Conservation (phyloP, 176 grass and related monocot species). For the Puccinellia tenuiflora region DNA sequence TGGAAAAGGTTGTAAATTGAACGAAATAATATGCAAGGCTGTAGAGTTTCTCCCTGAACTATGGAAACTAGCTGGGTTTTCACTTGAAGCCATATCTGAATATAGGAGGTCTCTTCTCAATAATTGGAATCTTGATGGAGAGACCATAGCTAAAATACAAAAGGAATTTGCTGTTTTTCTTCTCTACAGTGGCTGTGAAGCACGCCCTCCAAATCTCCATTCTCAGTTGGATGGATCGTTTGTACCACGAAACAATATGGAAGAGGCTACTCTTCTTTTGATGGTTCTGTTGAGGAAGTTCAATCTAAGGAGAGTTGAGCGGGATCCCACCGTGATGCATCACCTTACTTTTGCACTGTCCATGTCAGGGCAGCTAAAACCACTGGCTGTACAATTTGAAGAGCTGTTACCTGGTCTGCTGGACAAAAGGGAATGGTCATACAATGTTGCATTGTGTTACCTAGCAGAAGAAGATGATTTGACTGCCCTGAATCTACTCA, state of each 20-base stretch:
- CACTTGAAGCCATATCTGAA: constrained; percentile 73
- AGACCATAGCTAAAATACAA: constrained; percentile 67
- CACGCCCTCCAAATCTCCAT: constrained; percentile 72
- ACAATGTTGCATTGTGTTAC: constrained; percentile 90
- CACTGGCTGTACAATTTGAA: constrained; percentile 70
- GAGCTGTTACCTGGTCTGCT: constrained; percentile 62
- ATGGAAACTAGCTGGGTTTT: constrained; percentile 66
- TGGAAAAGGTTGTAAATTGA: constrained; percentile 69
- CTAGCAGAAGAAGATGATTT: constrained; percentile 72
- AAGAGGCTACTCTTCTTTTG: constrained; percentile 93
- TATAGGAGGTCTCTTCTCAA: constrained; percentile 82
- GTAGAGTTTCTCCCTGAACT: constrained; percentile 84
- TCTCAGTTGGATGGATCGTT: constrained; percentile 85
- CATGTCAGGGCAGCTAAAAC: constrained; percentile 60
- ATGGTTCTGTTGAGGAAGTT: constrained; percentile 87
- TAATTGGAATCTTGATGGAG: constrained; percentile 79
- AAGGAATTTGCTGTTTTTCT: constrained; percentile 84
- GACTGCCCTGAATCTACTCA: constrained; percentile 68
- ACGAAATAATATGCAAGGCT: constrained; percentile 86
- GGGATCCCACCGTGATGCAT: constrained; percentile 69
- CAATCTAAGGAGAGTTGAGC: constrained; percentile 62
- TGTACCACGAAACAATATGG: constrained; percentile 84
- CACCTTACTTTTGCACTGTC: constrained; percentile 87
- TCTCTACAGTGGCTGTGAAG: constrained; percentile 86
- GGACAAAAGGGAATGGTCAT: constrained; percentile 62